phyloP scores from a whole-genome alignment of 345 rosid genomes.

The Erucastrum elatum region DNA sequence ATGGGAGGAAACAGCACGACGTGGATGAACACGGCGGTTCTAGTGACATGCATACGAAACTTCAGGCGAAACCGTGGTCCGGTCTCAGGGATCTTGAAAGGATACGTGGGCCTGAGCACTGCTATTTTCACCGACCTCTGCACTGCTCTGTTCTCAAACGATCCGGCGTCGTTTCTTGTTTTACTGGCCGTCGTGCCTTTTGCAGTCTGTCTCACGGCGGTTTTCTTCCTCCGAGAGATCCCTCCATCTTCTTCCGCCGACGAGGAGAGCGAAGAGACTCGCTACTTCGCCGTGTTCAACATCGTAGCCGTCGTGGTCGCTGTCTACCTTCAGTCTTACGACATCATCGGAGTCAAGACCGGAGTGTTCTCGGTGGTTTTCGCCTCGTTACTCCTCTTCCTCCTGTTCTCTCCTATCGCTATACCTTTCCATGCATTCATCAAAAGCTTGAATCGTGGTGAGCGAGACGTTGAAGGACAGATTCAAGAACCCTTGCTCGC shows the following conservation, averaged over 20 bases:
- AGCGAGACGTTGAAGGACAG: conserved; percentile 45
- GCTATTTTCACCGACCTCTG: conserved; percentile 93
- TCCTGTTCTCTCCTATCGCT: conserved; percentile 64
- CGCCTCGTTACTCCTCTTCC: conserved; percentile 47
- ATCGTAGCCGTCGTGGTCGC: conserved; percentile 72
- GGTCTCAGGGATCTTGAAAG: conserved; percentile 85
- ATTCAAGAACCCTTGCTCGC: conserved; percentile 56
- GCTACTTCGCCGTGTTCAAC: conserved; percentile 65
- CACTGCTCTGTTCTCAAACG: conserved; percentile 68
- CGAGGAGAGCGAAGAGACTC: conserved; percentile 61
- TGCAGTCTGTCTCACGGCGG: conserved; percentile 73
- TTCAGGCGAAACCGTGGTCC: conserved; percentile 92
- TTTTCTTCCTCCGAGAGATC: conserved; percentile 79
- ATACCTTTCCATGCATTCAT: conserved; percentile 56
- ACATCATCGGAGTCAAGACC: conserved; percentile 49
- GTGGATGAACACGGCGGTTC: conserved; percentile 97
- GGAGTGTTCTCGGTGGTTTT: conserved; percentile 46
- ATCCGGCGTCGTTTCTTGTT: conserved; percentile 61
- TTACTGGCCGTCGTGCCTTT: conserved; percentile 73
- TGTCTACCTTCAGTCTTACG: conserved; percentile 66
- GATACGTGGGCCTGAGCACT: conserved; percentile 85
- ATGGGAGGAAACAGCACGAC: conserved; percentile 97
- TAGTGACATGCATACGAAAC: conserved; percentile 87
- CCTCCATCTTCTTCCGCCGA: conserved; percentile 51
- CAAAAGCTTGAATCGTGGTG: conserved; percentile 39